Conservation (phyloP, 148 eudicot species). For the Bassia scoparia region DNA sequence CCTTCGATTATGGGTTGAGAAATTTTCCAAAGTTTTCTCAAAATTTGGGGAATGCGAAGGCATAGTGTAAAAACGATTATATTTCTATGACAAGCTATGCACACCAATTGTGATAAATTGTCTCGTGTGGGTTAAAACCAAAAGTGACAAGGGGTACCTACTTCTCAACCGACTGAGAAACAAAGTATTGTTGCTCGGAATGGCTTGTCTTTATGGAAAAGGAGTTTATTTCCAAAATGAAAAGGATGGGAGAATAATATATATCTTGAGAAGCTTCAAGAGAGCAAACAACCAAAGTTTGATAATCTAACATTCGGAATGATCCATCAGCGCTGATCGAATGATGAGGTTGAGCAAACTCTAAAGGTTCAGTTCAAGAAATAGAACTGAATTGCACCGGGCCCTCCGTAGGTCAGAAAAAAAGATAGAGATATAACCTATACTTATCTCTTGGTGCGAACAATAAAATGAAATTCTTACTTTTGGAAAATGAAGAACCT, state of each 20-base stretch:
- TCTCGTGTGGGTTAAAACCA: not conserved
- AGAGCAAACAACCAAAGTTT: not conserved
- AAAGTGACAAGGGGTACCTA: not conserved
- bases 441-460: not conserved
- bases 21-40: not conserved
- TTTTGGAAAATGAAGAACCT: not conserved
- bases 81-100: not conserved
- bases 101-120: not conserved
- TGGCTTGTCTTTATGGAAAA: not conserved
- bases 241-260: not conserved
- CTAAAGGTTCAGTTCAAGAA: no score
- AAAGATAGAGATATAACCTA: not conserved
- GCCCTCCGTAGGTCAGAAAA: not conserved
- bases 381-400: not conserved
- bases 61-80: not conserved
- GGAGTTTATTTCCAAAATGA: not conserved
- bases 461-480: not conserved
- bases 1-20: not conserved
- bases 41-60: not conserved
- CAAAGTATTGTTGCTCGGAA: not conserved
- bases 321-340: no score
- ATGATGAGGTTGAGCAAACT: no score
- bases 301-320: not conserved
- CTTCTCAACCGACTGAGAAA: not conserved
- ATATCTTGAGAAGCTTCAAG: no score